These are phyloP conservation scores for Fusarium tanahbumbuense DNA, from an alignment of 2,329 filamentous ascomycete genomes.

Conservation along the genomic window DNA sequence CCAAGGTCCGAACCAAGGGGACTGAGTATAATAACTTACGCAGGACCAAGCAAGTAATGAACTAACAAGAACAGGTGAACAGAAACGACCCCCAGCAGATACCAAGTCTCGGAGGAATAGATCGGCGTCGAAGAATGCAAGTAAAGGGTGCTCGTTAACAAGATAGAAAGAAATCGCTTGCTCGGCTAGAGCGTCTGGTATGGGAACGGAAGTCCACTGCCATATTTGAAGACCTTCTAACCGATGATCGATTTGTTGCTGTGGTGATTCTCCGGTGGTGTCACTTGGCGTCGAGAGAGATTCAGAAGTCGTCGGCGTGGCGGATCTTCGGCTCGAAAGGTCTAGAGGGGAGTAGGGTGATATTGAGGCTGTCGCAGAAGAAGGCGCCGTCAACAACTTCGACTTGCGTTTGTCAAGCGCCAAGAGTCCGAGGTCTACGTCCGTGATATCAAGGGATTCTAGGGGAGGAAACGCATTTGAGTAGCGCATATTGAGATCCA, in stretches of 20 bases:
- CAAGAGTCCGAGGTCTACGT: conserved; percentile 13
- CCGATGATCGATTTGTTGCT: neutral
- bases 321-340: neutral
- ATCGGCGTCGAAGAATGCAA: conserved; percentile 20
- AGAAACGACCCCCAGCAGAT: neutral
- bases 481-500: conserved; percentile 17
- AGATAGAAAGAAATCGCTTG: conserved; percentile 24
- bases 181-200: neutral
- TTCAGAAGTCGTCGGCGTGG: neutral
- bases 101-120: conserved; percentile 1
- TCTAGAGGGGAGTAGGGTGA: neutral
- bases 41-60: conserved; percentile 25
- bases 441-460: neutral
- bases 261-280: neutral
- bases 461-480: neutral
- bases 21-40: neutral
- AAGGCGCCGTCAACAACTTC: neutral
- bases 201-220: conserved; percentile 19
- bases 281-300: neutral
- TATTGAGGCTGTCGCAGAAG: neutral
- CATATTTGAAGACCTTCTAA: conserved; percentile 3
- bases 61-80: conserved; percentile 13
- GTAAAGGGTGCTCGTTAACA: conserved; percentile 2
- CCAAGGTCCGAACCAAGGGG: rapidly evolving
- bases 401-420: neutral